A percentile compares a stretch with the other conserved stretches of the same genome.
Evolutionary conservation across 345 rosid genomes (phyloP).

Genomic region (Acer yangbiense): DNA sequence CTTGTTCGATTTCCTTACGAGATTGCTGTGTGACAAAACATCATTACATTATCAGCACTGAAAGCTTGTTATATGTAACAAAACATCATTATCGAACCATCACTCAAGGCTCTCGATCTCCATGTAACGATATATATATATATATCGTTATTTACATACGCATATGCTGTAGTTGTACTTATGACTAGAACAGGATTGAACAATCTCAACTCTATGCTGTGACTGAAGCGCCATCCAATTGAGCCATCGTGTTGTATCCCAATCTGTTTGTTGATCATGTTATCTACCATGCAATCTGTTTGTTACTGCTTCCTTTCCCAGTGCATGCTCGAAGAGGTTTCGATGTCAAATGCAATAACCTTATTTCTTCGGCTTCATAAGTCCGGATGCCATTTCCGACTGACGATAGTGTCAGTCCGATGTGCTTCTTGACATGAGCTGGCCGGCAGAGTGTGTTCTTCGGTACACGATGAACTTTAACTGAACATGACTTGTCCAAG

Average conservation of each 20-base stretch:
- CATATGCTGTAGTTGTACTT: background rate
- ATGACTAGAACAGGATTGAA: constrained; percentile 17
- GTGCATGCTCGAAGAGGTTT: constrained; percentile 39
- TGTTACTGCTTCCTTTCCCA: constrained; percentile 1
- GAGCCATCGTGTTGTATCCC: constrained; percentile 29
- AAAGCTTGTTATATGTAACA: background rate
- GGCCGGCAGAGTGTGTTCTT: constrained; percentile 38
- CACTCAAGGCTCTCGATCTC: background rate
- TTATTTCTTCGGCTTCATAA: constrained; percentile 36
- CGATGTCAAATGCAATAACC: constrained; percentile 34
- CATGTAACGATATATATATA: background rate
- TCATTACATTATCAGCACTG: constrained; percentile 1
- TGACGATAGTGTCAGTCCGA: constrained; percentile 33
- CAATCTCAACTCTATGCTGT: constrained; percentile 38
- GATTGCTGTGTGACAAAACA: background rate
- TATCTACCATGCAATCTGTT: constrained; percentile 24
- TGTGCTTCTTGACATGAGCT: constrained; percentile 29
- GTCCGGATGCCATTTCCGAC: constrained; percentile 44
- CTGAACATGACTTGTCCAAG: constrained; percentile 40
- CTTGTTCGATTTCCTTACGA: background rate
- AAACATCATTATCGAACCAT: background rate
- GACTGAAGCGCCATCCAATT: constrained; percentile 62
- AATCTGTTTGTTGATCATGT: background rate
- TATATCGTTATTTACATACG: constrained; percentile 26
- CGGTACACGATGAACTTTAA: constrained; percentile 32